These are phyloP conservation scores for Ustilago cynodontis DNA, from an alignment of 1,284 basidiomycete species.

Conservation along the genomic window DNA sequence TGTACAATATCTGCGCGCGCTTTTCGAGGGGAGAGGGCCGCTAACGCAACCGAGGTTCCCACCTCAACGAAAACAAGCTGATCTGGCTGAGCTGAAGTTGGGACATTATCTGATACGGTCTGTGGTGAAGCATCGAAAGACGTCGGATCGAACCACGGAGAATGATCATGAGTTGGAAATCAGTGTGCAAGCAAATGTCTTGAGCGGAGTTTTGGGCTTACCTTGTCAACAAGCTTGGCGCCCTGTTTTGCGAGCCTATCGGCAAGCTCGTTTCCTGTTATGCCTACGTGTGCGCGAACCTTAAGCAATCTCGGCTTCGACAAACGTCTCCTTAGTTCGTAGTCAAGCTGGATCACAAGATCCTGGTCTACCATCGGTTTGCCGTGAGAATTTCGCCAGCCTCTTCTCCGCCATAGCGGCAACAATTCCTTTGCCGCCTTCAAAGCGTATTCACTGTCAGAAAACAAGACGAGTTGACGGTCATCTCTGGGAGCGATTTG, in stretches of 20 bases:
- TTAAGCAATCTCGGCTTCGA: slow-evolving; percentile 73
- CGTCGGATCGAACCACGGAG: too few species aligned
- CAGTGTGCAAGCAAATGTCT: too few species aligned
- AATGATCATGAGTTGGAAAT: too few species aligned
- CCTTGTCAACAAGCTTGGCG: slow-evolving; percentile 15
- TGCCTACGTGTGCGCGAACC: slow-evolving; percentile 80
- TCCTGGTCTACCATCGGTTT: neutral
- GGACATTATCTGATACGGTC: too few species aligned
- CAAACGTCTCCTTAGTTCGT: neutral
- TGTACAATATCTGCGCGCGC: neutral
- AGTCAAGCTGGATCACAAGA: neutral
- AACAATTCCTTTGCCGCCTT: neutral
- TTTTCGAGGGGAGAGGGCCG: too few species aligned
- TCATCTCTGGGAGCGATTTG: neutral
- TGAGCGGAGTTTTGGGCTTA: neutral
- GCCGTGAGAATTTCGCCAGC: neutral
- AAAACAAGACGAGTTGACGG: neutral
- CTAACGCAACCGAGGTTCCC: too few species aligned
- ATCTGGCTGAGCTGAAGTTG: neutral
- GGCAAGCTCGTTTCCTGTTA: slow-evolving; percentile 82
- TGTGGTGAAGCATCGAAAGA: too few species aligned
- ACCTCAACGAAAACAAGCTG: neutral
- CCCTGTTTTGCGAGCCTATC: slow-evolving; percentile 72
- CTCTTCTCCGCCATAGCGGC: neutral
- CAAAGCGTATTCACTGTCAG: neutral